Conservation (phyloP, 306 rosid species). For the Quercus mongolica region DNA sequence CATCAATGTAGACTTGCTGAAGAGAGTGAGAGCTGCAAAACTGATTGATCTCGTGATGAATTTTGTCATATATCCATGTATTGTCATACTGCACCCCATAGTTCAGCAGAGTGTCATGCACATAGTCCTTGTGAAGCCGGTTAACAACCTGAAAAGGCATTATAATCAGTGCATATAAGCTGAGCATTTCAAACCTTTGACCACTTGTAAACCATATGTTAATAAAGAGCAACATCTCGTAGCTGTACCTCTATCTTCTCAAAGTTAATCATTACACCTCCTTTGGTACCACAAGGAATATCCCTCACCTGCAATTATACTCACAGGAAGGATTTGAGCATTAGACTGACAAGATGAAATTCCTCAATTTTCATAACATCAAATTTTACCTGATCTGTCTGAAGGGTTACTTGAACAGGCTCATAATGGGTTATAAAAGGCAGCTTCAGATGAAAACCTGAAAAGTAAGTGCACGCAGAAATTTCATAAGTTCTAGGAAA, state of each 20-base stretch:
- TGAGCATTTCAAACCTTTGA: background rate
- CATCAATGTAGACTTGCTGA: conserved; percentile 91
- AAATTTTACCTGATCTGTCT: conserved; percentile 63
- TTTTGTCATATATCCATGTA: conserved; percentile 96
- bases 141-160: conserved; percentile 67
- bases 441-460: conserved; percentile 85
- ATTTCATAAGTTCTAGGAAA: background rate
- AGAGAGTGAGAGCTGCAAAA: conserved; percentile 86
- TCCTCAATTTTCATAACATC: background rate
- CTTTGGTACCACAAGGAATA: conserved; percentile 96
- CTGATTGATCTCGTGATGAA: conserved; percentile 93
- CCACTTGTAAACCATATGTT: background rate
- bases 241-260: conserved; percentile 79
- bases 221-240: background rate
- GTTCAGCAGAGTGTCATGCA: conserved; percentile 70
- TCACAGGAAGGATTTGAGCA: background rate
- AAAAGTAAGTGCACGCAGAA: conserved; percentile 2
- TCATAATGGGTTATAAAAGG: conserved; percentile 83
- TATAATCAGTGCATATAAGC: background rate
- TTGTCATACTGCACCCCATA: conserved; percentile 83
- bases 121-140: conserved; percentile 72
- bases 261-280: conserved; percentile 87
- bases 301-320: conserved; percentile 64
- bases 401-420: conserved; percentile 90
- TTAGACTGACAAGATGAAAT: conserved; percentile 10